Evolutionary conservation across 192 early-diverging fungal genomes (phyloP), one percentile per base, ranked within the genome.

Genomic region (Backusella circina): DNA sequence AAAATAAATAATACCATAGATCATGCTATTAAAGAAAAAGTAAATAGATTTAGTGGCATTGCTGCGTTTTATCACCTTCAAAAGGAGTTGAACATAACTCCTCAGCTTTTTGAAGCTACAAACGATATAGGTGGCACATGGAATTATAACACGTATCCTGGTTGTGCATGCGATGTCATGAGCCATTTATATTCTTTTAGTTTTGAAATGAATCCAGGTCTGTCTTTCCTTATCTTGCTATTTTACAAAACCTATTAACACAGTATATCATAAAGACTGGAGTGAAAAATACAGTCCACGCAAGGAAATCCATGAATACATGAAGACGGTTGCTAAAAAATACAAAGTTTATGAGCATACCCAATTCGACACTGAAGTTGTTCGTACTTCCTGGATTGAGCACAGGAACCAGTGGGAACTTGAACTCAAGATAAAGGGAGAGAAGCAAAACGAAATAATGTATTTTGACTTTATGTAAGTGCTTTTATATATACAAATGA

Each of bases 81-180:
- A 70, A 77, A 87, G 32, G 67, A 86, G 33, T 77, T 89, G 51
- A 82, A 80, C 18, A 65, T 85, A 23, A 75, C 73, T 7, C 77
- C 81, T 2, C 76, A 74, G 16, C 71, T 89, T 33, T 86, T 84
- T 54, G 88, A 89, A 67, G 76, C 76, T 28, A 72, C 76, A 41
- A 61, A 75, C 2, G 85, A 84, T n/a, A 78, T 89, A 5, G 88
- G 88, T 0, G 88, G 86, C 32, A 87, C 86, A 31, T 89, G 88
- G 88, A 79, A 73, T 30, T 67, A 80, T 37, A 84, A 80, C 75
- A 82, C 77, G 5, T 85, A 84, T 54, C 81, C 81, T 10, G 84
- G 84, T 0, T 80, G 77, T 32, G 84, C 82, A 21, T 85, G 84
- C 32, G 84, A 85, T 80, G 74, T 85, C 33, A 71, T 74, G 28